These are phyloP conservation scores for Evansstolkia leycettana DNA, from an alignment of 495 filamentous ascomycete genomes.

Conservation along the genomic window DNA sequence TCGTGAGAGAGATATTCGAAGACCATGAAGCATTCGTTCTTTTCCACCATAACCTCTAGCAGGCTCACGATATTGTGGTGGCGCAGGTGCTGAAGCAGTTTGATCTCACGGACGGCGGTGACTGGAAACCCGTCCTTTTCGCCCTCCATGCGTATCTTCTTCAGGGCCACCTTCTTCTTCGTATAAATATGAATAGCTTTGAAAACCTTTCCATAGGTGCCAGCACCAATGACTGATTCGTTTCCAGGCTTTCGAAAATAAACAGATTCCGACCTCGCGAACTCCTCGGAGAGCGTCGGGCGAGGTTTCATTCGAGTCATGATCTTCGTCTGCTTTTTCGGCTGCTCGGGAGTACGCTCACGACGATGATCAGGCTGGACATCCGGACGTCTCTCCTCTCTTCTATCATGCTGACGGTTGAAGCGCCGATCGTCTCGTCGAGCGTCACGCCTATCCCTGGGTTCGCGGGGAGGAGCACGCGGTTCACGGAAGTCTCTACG, in stretches of 20 bases:
- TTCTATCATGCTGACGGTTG: conserved; percentile 21
- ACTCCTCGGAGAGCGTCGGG: conserved; percentile 56
- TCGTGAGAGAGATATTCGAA: conserved; percentile 98
- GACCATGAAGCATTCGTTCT: conserved; percentile 99
- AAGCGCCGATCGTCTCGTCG: conserved; percentile 30
- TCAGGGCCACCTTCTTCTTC: conserved; percentile 78
- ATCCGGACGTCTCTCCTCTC: conserved; percentile 24
- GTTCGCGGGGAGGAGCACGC: conserved; percentile 38
- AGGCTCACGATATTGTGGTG: conserved; percentile 77
- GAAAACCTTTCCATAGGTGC: conserved; percentile 96
- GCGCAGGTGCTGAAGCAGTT: conserved; percentile 85
- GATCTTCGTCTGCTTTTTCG: conserved; percentile 50
- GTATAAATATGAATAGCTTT: conserved; percentile 96
- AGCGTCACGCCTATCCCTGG: conserved; percentile 35
- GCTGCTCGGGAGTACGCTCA: conserved; percentile 19
- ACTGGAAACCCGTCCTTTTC: conserved; percentile 97
- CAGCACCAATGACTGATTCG: conserved; percentile 86
- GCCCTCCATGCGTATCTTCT: conserved; percentile 90
- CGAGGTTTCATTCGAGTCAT: conserved; percentile 59
- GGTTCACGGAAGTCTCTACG: conserved; percentile 29
- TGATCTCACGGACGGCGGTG: conserved; percentile 93
- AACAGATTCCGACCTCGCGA: conserved; percentile 69
- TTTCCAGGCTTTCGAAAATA: conserved; percentile 89
- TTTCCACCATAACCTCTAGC: conserved; percentile 92
- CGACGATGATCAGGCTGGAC: conserved; percentile 28